Evolutionary conservation across 192 early-diverging fungal species (phyloP), one percentile per base, ranked within the genome.

Genomic region (Paraglomus occultum): DNA sequence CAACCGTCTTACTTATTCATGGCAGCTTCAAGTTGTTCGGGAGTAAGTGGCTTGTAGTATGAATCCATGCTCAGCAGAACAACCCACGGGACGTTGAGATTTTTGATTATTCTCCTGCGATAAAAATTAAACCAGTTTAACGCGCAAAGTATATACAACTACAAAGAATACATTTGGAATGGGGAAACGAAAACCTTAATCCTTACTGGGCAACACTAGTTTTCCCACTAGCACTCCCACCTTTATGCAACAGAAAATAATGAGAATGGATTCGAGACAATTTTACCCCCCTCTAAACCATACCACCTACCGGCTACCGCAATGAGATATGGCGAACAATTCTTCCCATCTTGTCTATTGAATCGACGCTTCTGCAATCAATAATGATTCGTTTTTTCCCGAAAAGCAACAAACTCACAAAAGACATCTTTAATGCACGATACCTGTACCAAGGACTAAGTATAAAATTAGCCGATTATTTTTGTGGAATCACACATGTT

Each of bases 51-150:
- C 64, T 92, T 94, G 82, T 98, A 98, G 74, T 95, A 98, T 9
- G 92, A 94, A 76, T 98, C 96, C 95, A 97, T 98, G 64, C 89
- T 94, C 53, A 98, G 57, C 47, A 97, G 83, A 8, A 93, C 90
- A 1, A 96, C 93, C 92, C 91, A 92, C 20, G 89, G 91, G 0
- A 89, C 88, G 64, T 89, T 86, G 51, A 92, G 70, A 57, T 82
- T 86, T 65, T 90, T 88, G 52, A 89, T 81, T 60, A 92, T 91
- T 51, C 87, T 78, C 20, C 80, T 82, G 31, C 31, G 31, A 31
- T 31, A 58, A 44, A 22, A 48, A 54, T 4, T 54, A 49, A 10
- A 39, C 22, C 39, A 6, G n/a, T 17, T 64, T 45, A 68, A 58
- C 12, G 60, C 59, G 14, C 8, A 71, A 43, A 6, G 70, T 7